These are phyloP conservation scores for Solanum pinnatisectum DNA, from an alignment of 257 asterid species.

Conservation along the genomic window DNA sequence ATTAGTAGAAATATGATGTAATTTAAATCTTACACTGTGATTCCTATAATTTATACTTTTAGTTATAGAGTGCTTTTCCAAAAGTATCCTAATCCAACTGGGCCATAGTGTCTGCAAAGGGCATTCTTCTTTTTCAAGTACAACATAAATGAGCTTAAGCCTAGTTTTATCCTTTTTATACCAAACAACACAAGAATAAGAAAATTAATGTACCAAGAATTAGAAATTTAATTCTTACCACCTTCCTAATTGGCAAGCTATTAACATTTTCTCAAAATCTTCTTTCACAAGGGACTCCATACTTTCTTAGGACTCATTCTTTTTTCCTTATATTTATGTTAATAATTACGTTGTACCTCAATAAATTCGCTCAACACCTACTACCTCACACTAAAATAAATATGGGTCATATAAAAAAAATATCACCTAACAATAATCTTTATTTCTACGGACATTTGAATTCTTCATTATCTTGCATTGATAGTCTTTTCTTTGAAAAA, in stretches of 20 bases:
- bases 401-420: background rate
- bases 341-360: background rate
- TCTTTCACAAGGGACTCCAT: background rate
- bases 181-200: background rate
- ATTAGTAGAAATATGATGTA: no score
- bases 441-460: background rate
- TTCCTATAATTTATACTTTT: no score
- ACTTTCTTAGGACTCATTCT: background rate
- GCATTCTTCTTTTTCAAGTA: background rate
- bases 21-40: no score
- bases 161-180: no score
- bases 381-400: background rate
- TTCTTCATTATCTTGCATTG: background rate
- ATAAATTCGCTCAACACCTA: background rate
- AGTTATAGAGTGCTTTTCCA: background rate
- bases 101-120: background rate
- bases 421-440: background rate
- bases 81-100: background rate
- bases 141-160: background rate
- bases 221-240: background rate
- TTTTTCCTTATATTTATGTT: background rate
- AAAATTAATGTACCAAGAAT: background rate
- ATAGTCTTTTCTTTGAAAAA: background rate
- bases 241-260: background rate
- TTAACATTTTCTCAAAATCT: background rate